phyloP scores from a whole-genome alignment of 2,329 filamentous ascomycete species.

The Alternaria brassicae region DNA sequence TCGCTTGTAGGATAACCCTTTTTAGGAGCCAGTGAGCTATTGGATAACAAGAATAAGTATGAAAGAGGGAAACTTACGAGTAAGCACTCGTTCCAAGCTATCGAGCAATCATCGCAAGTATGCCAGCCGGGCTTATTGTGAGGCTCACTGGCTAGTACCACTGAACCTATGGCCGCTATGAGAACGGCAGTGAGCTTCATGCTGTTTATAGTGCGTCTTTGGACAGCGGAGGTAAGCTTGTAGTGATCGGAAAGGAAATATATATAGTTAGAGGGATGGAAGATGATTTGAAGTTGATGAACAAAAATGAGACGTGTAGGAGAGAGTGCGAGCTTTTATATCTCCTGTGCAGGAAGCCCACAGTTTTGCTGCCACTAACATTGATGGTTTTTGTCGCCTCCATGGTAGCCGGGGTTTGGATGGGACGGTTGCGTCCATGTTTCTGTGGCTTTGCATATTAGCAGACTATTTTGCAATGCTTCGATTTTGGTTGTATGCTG shows the following conservation, averaged over 20 bases:
- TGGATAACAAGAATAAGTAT: not conserved
- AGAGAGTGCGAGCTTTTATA: not conserved
- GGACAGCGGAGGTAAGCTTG: not conserved
- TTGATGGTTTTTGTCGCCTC: not conserved
- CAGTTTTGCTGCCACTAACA: not conserved
- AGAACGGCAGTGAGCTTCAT: not conserved
- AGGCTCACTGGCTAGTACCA: not conserved
- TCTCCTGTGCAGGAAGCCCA: not conserved
- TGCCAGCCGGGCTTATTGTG: not conserved
- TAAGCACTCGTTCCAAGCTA: not conserved
- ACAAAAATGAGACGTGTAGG: not conserved
- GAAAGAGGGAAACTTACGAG: not conserved
- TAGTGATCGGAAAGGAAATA: not conserved
- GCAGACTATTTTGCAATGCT: not conserved
- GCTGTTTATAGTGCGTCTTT: not conserved
- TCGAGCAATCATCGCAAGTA: not conserved
- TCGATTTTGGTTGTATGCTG: not conserved
- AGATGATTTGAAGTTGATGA: not conserved
- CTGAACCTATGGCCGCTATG: not conserved
- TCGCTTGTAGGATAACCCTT: not conserved
- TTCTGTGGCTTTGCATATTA: not conserved
- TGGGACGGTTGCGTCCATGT: too few species aligned
- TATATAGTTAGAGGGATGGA: not conserved
- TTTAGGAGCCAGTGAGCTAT: not conserved
- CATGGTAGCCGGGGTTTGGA: not conserved